Evolutionary conservation across 2,329 filamentous ascomycete species (phyloP).

Genomic region (Immersiporthe knoxdaviesiana): DNA sequence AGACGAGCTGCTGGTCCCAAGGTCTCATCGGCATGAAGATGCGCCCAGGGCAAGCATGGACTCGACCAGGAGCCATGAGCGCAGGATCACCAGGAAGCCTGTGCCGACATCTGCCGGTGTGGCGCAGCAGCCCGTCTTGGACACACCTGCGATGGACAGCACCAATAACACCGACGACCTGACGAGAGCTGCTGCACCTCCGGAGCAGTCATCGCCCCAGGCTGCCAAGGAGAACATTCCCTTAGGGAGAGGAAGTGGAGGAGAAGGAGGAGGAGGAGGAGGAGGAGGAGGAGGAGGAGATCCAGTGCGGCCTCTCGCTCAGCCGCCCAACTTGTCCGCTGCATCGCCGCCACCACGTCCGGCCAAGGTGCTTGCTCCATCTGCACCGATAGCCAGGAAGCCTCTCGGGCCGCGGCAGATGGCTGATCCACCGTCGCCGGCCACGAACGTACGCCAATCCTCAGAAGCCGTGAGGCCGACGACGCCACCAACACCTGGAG

Average conservation of each 20-base stretch:
- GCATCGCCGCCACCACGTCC: conserved; percentile 12
- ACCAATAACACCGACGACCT: background rate
- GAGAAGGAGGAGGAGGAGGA: too few species aligned
- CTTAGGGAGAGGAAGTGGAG: conserved; percentile 24
- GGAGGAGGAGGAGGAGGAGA: conserved; percentile 5
- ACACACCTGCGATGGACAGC: background rate
- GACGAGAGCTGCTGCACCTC: conserved; percentile 1
- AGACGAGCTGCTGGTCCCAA: conserved; percentile 47
- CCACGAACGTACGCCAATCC: conserved; percentile 11
- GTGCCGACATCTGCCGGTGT: conserved; percentile 43
- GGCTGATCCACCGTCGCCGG: conserved; percentile 16
- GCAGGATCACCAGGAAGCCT: conserved; percentile 56
- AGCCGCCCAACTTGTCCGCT: conserved; percentile 6
- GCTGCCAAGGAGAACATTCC: conserved; percentile 30
- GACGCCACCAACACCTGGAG: conserved; percentile 1
- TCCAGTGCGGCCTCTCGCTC: background rate
- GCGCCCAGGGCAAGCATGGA: conserved; percentile 50
- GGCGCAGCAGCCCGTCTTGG: conserved; percentile 13
- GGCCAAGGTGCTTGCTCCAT: background rate
- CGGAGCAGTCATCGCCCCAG: conserved; percentile 5
- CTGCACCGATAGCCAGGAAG: conserved; percentile 25
- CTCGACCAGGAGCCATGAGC: conserved; percentile 39
- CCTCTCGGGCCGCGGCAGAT: conserved; percentile 29
- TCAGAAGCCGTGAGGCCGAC: conserved; percentile 13
- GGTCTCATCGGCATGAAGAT: conserved; percentile 36